Conservation (phyloP, 2,329 filamentous ascomycete genomes). For the Fusarium fracticaudum region DNA sequence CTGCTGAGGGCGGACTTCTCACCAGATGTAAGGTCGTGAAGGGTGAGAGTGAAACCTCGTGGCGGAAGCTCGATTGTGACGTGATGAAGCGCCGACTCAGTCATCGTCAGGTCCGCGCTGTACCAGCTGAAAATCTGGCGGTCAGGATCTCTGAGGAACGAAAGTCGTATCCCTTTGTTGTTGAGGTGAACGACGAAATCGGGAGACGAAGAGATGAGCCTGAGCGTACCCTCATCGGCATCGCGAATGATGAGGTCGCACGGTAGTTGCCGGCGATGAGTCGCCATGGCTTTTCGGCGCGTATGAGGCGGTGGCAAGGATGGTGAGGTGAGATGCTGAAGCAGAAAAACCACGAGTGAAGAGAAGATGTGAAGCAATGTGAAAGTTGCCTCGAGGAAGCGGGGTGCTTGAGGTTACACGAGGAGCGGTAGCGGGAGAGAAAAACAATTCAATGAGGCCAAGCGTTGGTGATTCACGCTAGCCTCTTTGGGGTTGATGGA, state of each 20-base stretch:
- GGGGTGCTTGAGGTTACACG: neutral
- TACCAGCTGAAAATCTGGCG: neutral
- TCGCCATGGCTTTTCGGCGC: rapidly evolving
- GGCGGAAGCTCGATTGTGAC: neutral
- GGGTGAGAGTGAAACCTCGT: rapidly evolving
- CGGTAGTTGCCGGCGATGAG: rapidly evolving
- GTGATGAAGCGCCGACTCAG: rapidly evolving
- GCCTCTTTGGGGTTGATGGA: neutral
- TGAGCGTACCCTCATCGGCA: neutral
- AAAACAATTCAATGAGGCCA: neutral
- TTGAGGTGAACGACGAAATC: rapidly evolving
- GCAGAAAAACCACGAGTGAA: neutral
- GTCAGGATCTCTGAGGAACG: rapidly evolving
- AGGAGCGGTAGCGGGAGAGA: neutral
- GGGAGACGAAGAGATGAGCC: rapidly evolving
- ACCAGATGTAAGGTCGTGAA: rapidly evolving
- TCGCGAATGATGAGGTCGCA: neutral
- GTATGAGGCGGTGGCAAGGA: rapidly evolving
- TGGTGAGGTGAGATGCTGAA: rapidly evolving
- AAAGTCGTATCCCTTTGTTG: rapidly evolving
- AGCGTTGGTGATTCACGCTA: neutral
- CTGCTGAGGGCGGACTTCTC: neutral
- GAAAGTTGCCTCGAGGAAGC: neutral
- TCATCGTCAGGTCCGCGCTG: neutral
- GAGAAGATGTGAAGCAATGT: neutral